Evolutionary conservation across 352 stramenopile genomes (phyloP).

Genomic region (Porosira glacialis): DNA sequence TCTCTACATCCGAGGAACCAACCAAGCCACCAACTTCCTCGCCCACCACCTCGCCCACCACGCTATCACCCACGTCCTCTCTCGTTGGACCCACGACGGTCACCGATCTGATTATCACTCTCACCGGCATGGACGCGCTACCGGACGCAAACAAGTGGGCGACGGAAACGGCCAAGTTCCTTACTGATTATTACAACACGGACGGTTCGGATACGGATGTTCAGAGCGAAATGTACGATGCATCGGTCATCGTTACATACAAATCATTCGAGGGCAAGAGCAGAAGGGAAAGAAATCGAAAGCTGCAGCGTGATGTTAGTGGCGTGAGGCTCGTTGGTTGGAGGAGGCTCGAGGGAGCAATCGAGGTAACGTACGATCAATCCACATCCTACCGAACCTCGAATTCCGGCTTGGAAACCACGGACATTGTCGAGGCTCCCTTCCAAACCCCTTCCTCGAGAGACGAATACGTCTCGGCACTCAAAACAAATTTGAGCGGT

Average conservation of each 20-base stretch:
- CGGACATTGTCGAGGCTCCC: conserved; percentile 27
- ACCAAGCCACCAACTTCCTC: conserved; percentile 3
- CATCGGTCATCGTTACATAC: conserved; percentile 5
- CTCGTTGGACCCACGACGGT: conserved; percentile 22
- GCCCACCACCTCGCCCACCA: conserved; percentile 1
- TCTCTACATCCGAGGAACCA: not conserved
- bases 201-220: conserved; percentile 11
- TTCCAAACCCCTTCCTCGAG: conserved; percentile 11
- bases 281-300: not conserved
- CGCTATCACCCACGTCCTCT: not conserved
- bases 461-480: conserved; percentile 24
- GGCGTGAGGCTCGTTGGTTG: not conserved
- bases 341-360: conserved; percentile 14
- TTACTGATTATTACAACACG: conserved; percentile 23
- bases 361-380: conserved; percentile 49
- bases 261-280: conserved; percentile 25
- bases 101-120: conserved; percentile 14
- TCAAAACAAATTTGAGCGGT: conserved; percentile 35
- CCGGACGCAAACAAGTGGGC: too few relatives aligned
- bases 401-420: conserved; percentile 19
- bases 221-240: conserved; percentile 18
- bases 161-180: too few relatives aligned
- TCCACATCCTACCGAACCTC: conserved; percentile 23
- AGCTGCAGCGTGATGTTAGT: not conserved
- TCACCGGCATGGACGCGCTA: too few relatives aligned